phyloP scores from a whole-genome alignment of 306 rosid genomes.

The Dalbergia cochinchinensis region DNA sequence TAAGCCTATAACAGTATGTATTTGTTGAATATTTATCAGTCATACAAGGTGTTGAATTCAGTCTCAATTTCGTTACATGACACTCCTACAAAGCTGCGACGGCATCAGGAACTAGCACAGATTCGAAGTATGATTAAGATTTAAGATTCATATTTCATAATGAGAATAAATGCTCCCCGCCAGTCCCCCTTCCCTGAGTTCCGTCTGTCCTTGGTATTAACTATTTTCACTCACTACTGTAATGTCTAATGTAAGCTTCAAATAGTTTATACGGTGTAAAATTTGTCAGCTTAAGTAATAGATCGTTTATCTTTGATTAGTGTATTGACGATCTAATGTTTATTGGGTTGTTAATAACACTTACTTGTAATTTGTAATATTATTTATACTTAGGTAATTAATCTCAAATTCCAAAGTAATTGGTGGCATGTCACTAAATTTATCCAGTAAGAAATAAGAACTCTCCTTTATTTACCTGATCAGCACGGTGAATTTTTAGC shows the following conservation, averaged over 20 bases:
- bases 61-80: neutral
- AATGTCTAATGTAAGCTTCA: too few species aligned
- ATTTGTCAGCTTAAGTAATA: too few species aligned
- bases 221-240: too few species aligned
- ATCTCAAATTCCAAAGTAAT: too few species aligned
- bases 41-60: neutral
- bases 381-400: too few species aligned
- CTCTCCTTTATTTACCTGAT: too few species aligned
- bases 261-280: too few species aligned
- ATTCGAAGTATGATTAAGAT: neutral
- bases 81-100: neutral
- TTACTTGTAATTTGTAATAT: too few species aligned
- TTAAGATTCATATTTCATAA: neutral
- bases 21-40: slow-evolving; percentile 5
- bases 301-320: too few species aligned
- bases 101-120: neutral
- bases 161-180: neutral
- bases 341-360: neutral
- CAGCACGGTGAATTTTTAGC: neutral
- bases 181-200: neutral
- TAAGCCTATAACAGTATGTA: neutral
- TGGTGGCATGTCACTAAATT: neutral
- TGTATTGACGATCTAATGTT: too few species aligned
- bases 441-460: neutral
- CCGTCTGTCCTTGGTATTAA: neutral